A percentile compares a stretch with the other conserved stretches of the same genome.
Conservation (phyloP, 2,329 filamentous ascomycete genomes). For the Piedraia hortae region DNA sequence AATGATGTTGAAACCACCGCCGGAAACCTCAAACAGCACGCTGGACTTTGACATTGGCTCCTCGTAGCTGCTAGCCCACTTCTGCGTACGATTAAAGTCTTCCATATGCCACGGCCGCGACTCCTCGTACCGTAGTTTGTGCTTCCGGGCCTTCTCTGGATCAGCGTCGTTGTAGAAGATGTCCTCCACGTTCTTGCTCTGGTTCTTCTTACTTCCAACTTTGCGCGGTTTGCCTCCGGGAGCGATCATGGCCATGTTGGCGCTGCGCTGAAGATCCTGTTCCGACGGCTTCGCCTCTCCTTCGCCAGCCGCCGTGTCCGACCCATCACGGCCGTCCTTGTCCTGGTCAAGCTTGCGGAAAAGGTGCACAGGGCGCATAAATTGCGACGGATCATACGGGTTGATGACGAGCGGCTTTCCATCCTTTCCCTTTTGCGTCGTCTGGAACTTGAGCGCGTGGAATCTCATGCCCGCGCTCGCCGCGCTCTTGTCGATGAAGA, state of each 20-base stretch:
- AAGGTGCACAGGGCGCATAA: slow-evolving; percentile 63
- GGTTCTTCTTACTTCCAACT: slow-evolving; percentile 25
- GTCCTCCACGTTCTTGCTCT: slow-evolving; percentile 58
- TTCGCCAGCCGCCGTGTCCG: slow-evolving; percentile 15
- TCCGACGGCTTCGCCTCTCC: slow-evolving; percentile 38
- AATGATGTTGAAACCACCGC: slow-evolving; percentile 50
- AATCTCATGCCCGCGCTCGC: slow-evolving; percentile 55
- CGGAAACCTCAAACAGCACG: slow-evolving; percentile 52
- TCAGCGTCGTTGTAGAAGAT: slow-evolving; percentile 59
- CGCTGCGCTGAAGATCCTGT: slow-evolving; percentile 58
- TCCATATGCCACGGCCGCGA: slow-evolving; percentile 90
- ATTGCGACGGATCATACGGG: slow-evolving; percentile 51
- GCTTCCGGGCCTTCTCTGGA: slow-evolving; percentile 39
- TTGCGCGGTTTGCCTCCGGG: slow-evolving; percentile 43
- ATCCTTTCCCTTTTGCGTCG: slow-evolving; percentile 13
- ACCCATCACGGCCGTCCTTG: slow-evolving; percentile 16
- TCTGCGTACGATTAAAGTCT: slow-evolving; percentile 84
- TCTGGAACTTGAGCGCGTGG: slow-evolving; percentile 62
- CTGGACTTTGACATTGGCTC: slow-evolving; percentile 57
- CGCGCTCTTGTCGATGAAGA: slow-evolving; percentile 60
- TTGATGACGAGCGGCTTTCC: slow-evolving; percentile 19
- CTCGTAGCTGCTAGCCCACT: slow-evolving; percentile 80
- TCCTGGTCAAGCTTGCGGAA: slow-evolving; percentile 67
- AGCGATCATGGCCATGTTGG: slow-evolving; percentile 78
- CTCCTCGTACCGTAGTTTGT: slow-evolving; percentile 59